These are phyloP conservation scores for Salix brachista DNA, from an alignment of 345 rosid species.

Conservation along the genomic window DNA sequence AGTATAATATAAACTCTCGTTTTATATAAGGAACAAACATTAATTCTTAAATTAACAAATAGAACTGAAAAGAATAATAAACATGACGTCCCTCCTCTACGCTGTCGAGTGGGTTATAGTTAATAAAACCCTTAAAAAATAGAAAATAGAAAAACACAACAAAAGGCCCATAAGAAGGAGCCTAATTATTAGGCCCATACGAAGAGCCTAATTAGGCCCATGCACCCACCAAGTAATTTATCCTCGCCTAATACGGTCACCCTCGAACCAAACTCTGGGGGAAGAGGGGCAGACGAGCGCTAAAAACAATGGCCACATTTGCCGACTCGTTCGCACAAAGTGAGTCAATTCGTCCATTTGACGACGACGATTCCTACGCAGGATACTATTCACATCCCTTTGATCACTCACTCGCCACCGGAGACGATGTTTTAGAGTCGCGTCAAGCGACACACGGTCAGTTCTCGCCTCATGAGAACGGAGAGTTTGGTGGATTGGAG, in stretches of 20 bases:
- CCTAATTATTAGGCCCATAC: not conserved
- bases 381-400: constrained; percentile 28
- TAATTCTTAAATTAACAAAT: too few species aligned
- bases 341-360: constrained; percentile 30
- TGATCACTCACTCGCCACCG: constrained; percentile 13
- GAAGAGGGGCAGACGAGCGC: too few species aligned
- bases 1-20: too few species aligned
- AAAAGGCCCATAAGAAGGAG: not conserved
- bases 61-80: too few species aligned
- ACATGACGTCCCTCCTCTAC: too few species aligned
- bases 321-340: constrained; percentile 30
- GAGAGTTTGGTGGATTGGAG: constrained; percentile 42
- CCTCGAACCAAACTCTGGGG: not conserved
- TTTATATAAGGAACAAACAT: too few species aligned
- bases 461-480: constrained; percentile 30
- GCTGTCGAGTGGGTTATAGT: too few species aligned
- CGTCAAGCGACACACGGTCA: constrained; percentile 30
- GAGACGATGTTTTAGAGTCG: constrained; percentile 34
- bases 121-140: too few species aligned
- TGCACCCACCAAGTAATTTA: not conserved
- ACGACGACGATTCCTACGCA: constrained; percentile 20
- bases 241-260: not conserved
- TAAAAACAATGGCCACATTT: constrained; percentile 42
- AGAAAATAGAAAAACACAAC: not conserved
- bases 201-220: too few species aligned